Percentiles rank a stretch among this genome's conserved stretches.
Conservation (phyloP, 2,329 filamentous ascomycete genomes). For the Aspergillus sp. region DNA sequence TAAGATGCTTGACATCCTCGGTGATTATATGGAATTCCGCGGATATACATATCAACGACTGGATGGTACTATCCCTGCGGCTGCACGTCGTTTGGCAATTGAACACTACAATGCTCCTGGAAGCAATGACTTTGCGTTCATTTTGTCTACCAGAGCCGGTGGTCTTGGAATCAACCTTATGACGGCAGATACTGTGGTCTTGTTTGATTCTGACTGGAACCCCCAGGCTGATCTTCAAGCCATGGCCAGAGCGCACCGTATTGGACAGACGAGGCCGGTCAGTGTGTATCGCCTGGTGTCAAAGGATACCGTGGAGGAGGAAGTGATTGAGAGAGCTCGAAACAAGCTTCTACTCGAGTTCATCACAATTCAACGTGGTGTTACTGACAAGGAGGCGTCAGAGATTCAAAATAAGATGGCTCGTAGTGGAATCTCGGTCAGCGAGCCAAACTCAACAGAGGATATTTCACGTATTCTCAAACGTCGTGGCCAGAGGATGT, state of each 20-base stretch:
- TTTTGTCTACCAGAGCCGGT: conserved; percentile 91
- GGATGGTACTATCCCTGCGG: conserved; percentile 90
- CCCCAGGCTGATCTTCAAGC: conserved; percentile 96
- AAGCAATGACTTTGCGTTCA: conserved; percentile 93
- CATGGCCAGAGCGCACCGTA: conserved; percentile 97
- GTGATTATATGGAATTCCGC: conserved; percentile 87
- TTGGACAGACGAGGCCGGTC: conserved; percentile 93
- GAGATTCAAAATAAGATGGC: conserved; percentile 77
- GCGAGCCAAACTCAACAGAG: conserved; percentile 85
- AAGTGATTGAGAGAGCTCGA: conserved; percentile 90
- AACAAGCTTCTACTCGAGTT: conserved; percentile 98
- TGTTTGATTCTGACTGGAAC: conserved; percentile 97
- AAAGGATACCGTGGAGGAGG: conserved; percentile 97
- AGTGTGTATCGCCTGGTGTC: conserved; percentile 96
- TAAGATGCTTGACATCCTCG: conserved; percentile 93
- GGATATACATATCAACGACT: conserved; percentile 95
- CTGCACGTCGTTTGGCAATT: conserved; percentile 86
- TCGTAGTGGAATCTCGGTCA: conserved; percentile 59
- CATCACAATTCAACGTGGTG: conserved; percentile 92
- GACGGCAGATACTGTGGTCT: conserved; percentile 96
- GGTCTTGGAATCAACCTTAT: conserved; percentile 98
- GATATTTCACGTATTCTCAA: conserved; percentile 97
- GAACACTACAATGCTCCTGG: conserved; percentile 98
- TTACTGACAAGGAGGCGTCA: conserved; percentile 89
- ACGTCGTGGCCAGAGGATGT: conserved; percentile 98